phyloP scores from a whole-genome alignment of 306 rosid genomes.

The Dicorynia guianensis region DNA sequence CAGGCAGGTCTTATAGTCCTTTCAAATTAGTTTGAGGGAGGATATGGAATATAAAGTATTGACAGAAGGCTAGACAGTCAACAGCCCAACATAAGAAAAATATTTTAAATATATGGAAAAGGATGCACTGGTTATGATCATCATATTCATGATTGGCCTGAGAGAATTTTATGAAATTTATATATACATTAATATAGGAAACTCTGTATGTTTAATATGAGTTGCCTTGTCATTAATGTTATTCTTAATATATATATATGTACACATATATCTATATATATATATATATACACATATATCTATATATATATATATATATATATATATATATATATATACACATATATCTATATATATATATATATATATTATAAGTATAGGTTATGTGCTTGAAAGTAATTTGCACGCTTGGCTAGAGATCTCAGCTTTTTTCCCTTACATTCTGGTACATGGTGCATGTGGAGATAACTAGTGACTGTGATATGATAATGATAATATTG shows the following conservation, averaged over 20 bases:
- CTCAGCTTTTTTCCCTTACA: not conserved
- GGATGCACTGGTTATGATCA: not conserved
- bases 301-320: no score
- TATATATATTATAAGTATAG: not conserved
- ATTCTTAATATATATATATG: no score
- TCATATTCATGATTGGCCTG: not conserved
- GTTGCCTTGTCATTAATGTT: no score
- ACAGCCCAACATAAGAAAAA: conserved; percentile 15
- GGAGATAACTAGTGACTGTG: conserved; percentile 1
- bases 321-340: no score
- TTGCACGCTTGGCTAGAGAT: conserved; percentile 18
- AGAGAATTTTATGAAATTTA: not conserved
- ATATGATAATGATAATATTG: conserved; percentile 9
- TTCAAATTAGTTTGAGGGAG: conserved; percentile 30
- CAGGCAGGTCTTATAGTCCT: conserved; percentile 8
- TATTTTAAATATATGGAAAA: conserved; percentile 12
- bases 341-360: no score
- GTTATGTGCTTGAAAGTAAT: not conserved
- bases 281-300: no score
- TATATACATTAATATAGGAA: not conserved
- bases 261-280: no score
- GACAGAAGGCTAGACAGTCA: conserved; percentile 31
- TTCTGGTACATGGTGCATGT: conserved; percentile 1
- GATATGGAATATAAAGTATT: conserved; percentile 14
- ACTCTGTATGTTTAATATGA: no score